Evolutionary conservation across 371 early-diverging fungal species (phyloP), one percentile per base, ranked within the genome.

Genomic region (Globomyces sp.): DNA sequence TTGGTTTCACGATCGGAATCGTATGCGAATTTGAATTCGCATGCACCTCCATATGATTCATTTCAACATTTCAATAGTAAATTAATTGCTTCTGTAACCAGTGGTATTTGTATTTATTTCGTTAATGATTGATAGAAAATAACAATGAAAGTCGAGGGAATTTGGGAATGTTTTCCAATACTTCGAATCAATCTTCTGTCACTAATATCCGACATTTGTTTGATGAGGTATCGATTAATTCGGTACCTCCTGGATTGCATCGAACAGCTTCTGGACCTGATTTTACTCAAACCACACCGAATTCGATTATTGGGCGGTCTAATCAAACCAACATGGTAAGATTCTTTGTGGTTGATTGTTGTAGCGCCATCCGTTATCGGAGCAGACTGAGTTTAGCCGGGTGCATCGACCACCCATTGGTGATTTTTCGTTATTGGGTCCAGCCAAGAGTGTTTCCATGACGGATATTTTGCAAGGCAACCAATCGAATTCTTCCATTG

Each of bases 11-110:
- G 58, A 34, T 65, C 74, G 0, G 69, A 69, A 13, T 74, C 74
- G 4, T 79, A 73, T 68, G 74, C 74, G 3, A 79, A 76, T 49
- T 62, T 79, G 40, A 66, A 71, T 10, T 70, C 74, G 2, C 74
- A 70, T 48, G 66, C 63, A 37, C 65, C 24, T 24, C 55, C 55
- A 55, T 80, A 75, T 61, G 81, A 80, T 60, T 75, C 78, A 36
- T 80, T 82, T 68, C 78, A 76, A 49, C 81, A 82, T 53, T 84
- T 84, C 68, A 81, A 81, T 58, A 73, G 75, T 61, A 75, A 77
- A 52, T 71, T 82, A 0, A 58, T 84, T 8, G 77, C 78, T 43
- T 64, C 76, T 55, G 36, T 40, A 24, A 39, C 55, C 10, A 39
- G 40, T 6, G 39, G 75, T 74, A 55, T 0, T 6, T 6, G 6